Conservation (phyloP, 2,329 filamentous ascomycete species). For the Aspergillus hiratsukae region DNA sequence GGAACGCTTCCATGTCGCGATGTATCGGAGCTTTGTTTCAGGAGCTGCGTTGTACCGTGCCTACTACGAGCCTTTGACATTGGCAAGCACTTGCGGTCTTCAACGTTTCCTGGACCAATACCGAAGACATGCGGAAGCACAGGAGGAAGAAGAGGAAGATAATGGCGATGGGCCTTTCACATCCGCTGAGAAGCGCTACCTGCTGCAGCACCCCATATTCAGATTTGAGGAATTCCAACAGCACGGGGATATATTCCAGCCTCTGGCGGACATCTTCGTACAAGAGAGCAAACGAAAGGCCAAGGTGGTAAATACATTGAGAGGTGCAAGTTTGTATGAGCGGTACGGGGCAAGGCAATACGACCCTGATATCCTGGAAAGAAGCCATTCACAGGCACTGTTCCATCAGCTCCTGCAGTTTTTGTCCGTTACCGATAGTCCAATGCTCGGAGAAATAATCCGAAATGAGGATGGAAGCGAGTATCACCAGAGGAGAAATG, state of each 20-base stretch:
- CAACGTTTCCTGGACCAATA: background rate
- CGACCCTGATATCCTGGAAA: background rate
- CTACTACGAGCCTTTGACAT: background rate
- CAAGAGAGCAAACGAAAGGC: background rate
- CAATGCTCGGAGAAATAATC: background rate
- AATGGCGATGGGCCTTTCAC: too few relatives aligned
- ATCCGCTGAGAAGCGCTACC: too few relatives aligned
- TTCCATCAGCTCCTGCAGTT: constrained; percentile 6
- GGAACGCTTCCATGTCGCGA: constrained; percentile 1
- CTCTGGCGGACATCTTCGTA: background rate
- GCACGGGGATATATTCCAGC: background rate
- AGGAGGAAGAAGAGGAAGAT: too few relatives aligned
- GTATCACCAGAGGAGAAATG: background rate
- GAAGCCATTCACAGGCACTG: background rate
- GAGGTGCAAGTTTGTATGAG: background rate
- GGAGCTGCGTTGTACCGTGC: constrained; percentile 1
- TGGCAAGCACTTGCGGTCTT: background rate
- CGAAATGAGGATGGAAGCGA: too few relatives aligned
- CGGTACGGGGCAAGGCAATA: background rate
- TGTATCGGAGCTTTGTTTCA: constrained; percentile 5
- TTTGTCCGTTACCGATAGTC: background rate
- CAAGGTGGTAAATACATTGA: background rate
- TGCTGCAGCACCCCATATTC: too few relatives aligned
- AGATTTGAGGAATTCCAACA: too few relatives aligned
- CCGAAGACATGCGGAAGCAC: too few relatives aligned